Evolutionary conservation across 164 flowering plant species (phyloP).

Genomic region (Vitis rotundifolia): DNA sequence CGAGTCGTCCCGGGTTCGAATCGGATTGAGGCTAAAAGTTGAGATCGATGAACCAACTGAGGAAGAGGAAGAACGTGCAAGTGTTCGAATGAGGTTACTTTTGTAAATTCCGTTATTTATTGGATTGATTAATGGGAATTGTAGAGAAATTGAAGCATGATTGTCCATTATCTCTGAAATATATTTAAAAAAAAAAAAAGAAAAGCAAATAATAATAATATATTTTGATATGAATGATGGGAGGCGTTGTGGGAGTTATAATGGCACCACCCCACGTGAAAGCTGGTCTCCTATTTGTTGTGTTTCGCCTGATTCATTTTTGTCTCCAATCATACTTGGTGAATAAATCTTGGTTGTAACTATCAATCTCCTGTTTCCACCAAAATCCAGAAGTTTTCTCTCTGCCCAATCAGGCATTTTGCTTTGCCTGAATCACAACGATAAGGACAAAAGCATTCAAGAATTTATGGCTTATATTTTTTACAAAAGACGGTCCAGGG

Average conservation of each 20-base stretch:
- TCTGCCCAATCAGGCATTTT: no score
- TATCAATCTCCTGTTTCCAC: no score
- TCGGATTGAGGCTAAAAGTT: constrained; percentile 23
- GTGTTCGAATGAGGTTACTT: constrained; percentile 1
- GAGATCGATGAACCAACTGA: background rate
- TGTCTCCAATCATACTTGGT: background rate
- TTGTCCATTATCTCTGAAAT: background rate
- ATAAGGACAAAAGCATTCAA: no score
- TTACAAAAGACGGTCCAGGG: no score
- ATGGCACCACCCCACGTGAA: constrained; percentile 24
- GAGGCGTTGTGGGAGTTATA: constrained; percentile 18
- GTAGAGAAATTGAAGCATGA: constrained; percentile 22
- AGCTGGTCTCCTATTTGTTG: background rate
- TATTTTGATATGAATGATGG: background rate
- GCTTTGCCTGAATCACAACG: no score
- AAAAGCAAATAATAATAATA: background rate
- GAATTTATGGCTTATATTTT: no score
- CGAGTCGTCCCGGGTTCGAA: constrained; percentile 75
- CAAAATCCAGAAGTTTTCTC: no score
- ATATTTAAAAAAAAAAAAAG: no score
- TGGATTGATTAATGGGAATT: constrained; percentile 23
- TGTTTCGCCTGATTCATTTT: constrained; percentile 15
- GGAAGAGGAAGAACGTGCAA: background rate
- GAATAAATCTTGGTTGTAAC: no score
- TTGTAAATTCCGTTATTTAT: constrained; percentile 36